Conservation (phyloP, 208 protist species). For the Leishmania arabica region DNA sequence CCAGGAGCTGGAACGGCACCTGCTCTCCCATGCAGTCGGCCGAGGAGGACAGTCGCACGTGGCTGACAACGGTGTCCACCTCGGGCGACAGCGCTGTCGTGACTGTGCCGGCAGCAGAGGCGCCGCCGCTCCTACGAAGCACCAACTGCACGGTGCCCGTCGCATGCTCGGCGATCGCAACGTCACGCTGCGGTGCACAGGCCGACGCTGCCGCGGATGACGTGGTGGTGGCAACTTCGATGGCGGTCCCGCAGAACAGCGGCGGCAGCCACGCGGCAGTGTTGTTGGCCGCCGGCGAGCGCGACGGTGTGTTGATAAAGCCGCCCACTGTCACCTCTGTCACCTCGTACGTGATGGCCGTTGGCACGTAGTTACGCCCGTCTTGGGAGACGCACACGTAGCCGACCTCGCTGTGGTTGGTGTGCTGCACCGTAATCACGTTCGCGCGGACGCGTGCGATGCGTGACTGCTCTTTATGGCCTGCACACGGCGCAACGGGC, state of each 20-base stretch:
- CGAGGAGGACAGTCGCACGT: slow-evolving; percentile 54
- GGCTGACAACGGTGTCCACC: slow-evolving; percentile 26
- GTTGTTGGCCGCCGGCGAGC: slow-evolving; percentile 7
- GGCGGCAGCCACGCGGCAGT: slow-evolving; percentile 32
- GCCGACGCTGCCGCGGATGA: not conserved
- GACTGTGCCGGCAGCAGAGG: slow-evolving; percentile 1
- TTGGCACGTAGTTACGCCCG: slow-evolving; percentile 60
- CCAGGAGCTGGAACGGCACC: slow-evolving; percentile 37
- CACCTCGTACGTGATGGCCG: slow-evolving; percentile 74
- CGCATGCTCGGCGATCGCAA: slow-evolving; percentile 42
- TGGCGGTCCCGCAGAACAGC: slow-evolving; percentile 21
- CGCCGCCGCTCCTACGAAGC: slow-evolving; percentile 19
- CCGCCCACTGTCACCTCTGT: slow-evolving; percentile 51
- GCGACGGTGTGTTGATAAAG: slow-evolving; percentile 38
- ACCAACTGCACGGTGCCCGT: slow-evolving; percentile 54
- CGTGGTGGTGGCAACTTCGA: too few species aligned
- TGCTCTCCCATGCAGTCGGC: slow-evolving; percentile 48
- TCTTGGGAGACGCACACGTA: slow-evolving; percentile 73
- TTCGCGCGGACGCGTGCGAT: slow-evolving; percentile 38
- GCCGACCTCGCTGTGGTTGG: slow-evolving; percentile 40
- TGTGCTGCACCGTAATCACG: slow-evolving; percentile 49
- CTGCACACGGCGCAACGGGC: slow-evolving; percentile 44
- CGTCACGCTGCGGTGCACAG: slow-evolving; percentile 22
- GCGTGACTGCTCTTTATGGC: slow-evolving; percentile 69
- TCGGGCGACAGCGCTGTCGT: slow-evolving; percentile 20